Percentiles rank a stretch among this genome's conserved stretches.
Evolutionary conservation across 2,329 filamentous ascomycete genomes (phyloP).

Genomic region (Emmonsia crescens): DNA sequence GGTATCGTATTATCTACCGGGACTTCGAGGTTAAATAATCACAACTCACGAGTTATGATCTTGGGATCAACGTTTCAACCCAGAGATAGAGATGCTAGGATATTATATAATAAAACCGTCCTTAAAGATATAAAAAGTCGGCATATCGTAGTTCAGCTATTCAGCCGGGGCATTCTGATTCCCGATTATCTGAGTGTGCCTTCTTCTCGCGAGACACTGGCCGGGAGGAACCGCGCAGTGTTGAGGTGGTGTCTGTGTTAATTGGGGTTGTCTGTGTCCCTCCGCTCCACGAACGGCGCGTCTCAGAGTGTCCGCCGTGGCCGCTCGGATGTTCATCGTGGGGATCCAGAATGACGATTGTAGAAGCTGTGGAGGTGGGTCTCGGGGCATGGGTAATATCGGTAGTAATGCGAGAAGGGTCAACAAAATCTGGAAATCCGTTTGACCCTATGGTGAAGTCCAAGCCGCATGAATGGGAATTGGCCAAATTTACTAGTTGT

Average conservation of each 20-base stretch:
- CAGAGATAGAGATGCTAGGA: neutral
- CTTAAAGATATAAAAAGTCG: neutral
- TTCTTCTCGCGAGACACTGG: neutral
- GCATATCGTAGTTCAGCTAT: neutral
- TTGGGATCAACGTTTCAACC: neutral
- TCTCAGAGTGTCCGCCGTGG: neutral
- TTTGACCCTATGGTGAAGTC: conserved; percentile 24
- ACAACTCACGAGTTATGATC: neutral
- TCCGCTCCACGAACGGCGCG: neutral
- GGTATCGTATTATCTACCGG: neutral
- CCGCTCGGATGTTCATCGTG: neutral
- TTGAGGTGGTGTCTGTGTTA: neutral
- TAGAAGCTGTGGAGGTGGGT: conserved; percentile 5
- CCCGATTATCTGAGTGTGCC: neutral
- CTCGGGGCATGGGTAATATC: conserved; percentile 30
- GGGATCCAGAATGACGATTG: neutral
- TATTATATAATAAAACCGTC: neutral
- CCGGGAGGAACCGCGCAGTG: neutral
- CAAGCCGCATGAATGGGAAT: conserved; percentile 28
- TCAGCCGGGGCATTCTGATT: neutral
- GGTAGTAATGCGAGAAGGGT: conserved; percentile 32
- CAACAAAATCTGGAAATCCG: conserved; percentile 36
- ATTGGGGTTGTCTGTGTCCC: neutral
- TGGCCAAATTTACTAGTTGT: conserved; percentile 34
- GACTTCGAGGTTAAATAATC: neutral